These are phyloP conservation scores for Trichoderma oligosporum DNA, from an alignment of 2,329 filamentous ascomycete species.

Conservation along the genomic window DNA sequence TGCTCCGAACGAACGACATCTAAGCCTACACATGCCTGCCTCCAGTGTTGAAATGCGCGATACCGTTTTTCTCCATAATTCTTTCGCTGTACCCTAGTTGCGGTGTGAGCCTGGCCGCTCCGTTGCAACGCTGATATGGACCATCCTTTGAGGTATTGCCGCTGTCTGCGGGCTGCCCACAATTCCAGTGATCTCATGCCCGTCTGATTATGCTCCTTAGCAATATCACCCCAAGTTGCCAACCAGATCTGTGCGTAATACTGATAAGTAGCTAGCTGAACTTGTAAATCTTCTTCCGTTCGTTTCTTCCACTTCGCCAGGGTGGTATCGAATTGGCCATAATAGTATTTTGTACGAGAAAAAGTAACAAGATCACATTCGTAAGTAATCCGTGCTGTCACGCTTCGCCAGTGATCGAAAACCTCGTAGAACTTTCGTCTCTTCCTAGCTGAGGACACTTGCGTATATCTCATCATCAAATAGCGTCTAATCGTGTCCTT, in stretches of 20 bases:
- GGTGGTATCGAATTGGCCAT: slow-evolving; percentile 13
- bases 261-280: slow-evolving; percentile 22
- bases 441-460: slow-evolving; percentile 33
- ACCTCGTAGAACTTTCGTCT: slow-evolving; percentile 33
- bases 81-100: slow-evolving; percentile 32
- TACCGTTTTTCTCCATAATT: slow-evolving; percentile 33
- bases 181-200: slow-evolving; percentile 30
- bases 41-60: slow-evolving; percentile 34
- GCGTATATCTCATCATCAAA: slow-evolving; percentile 36
- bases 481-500: slow-evolving; percentile 32
- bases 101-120: slow-evolving; percentile 38
- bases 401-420: slow-evolving; percentile 32
- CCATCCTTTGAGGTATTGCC: slow-evolving; percentile 36
- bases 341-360: slow-evolving; percentile 19
- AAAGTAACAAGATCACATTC: slow-evolving; percentile 22
- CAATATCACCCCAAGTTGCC: slow-evolving; percentile 25
- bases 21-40: slow-evolving; percentile 22
- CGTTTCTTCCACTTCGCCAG: slow-evolving; percentile 14
- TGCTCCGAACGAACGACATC: slow-evolving; percentile 17
- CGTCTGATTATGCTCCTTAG: slow-evolving; percentile 25
- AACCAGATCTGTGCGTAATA: slow-evolving; percentile 25
- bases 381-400: slow-evolving; percentile 18
- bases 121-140: slow-evolving; percentile 37
- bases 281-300: slow-evolving; percentile 20
- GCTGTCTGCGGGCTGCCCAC: slow-evolving; percentile 34